Evolutionary conservation across 140 eudicot species (phyloP).

Genomic region (Ambrosia hybrid): DNA sequence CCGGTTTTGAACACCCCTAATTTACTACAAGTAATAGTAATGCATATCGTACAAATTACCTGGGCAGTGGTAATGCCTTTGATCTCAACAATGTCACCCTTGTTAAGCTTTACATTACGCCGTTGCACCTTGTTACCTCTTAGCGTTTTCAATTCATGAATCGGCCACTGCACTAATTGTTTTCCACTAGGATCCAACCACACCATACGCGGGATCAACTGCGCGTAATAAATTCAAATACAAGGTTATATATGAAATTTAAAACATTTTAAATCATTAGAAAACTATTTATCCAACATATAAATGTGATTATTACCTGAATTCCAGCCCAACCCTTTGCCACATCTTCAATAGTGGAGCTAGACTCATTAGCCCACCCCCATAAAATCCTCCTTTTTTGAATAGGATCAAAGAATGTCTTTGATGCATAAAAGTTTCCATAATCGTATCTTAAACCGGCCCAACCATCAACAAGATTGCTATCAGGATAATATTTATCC

Average conservation of each 20-base stretch:
- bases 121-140: constrained; percentile 2
- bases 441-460: no score
- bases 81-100: constrained; percentile 6
- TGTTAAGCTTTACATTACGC: constrained; percentile 12
- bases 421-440: no score
- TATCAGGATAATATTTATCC: constrained; percentile 15
- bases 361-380: no score
- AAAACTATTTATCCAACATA: neutral
- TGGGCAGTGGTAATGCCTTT: constrained; percentile 23
- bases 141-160: constrained; percentile 38
- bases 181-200: constrained; percentile 50
- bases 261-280: neutral
- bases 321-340: no score
- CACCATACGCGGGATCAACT: constrained; percentile 51
- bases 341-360: no score
- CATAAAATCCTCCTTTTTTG: no score
- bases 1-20: neutral
- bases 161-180: constrained; percentile 61
- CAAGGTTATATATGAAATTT: neutral
- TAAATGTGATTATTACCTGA: no score
- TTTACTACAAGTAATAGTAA: neutral
- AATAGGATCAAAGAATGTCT: no score
- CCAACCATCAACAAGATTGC: constrained; percentile 12
- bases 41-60: constrained; percentile 9
- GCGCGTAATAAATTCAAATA: neutral